Evolutionary conservation across 1,284 basidiomycete species (phyloP).

Genomic region (Sphagnurus paluster): DNA sequence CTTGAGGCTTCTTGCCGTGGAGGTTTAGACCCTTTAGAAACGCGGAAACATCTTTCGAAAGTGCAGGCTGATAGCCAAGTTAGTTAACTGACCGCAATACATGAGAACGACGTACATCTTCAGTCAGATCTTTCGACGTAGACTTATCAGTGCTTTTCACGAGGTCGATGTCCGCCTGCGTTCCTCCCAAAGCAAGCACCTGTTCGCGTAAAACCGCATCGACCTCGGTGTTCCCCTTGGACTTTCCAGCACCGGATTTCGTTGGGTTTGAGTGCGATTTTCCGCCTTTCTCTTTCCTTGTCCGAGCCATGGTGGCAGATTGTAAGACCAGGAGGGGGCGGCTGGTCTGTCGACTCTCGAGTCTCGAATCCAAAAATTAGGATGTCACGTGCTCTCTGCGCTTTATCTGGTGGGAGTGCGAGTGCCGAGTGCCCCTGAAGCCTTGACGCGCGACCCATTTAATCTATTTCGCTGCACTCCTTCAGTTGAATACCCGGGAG

Average conservation of each 20-base stretch:
- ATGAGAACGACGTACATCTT: constrained; percentile 27
- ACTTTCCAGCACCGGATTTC: constrained; percentile 16
- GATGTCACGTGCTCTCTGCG: constrained; percentile 1
- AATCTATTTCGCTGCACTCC: too few relatives aligned
- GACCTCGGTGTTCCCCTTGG: constrained; percentile 17
- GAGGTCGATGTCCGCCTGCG: constrained; percentile 32
- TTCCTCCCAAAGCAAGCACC: constrained; percentile 32
- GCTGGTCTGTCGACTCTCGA: too few relatives aligned
- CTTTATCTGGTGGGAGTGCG: too few relatives aligned
- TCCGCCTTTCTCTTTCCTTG: constrained; percentile 30
- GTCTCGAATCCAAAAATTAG: too few relatives aligned
- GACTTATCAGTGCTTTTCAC: constrained; percentile 29
- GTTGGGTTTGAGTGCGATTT: constrained; percentile 10
- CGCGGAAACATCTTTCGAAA: constrained; percentile 56
- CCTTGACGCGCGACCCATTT: too few relatives aligned
- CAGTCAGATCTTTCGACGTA: constrained; percentile 15
- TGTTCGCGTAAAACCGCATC: constrained; percentile 25
- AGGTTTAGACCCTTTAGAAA: constrained; percentile 62
- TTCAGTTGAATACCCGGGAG: too few relatives aligned
- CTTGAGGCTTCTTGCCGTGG: constrained; percentile 9
- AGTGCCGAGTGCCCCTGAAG: too few relatives aligned
- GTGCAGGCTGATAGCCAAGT: constrained; percentile 32
- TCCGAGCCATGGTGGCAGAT: constrained; percentile 28
- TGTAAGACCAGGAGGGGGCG: too few relatives aligned
- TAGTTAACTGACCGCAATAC: neutral